Conservation (phyloP, 345 rosid species). For the Microthlaspi erraticum region DNA sequence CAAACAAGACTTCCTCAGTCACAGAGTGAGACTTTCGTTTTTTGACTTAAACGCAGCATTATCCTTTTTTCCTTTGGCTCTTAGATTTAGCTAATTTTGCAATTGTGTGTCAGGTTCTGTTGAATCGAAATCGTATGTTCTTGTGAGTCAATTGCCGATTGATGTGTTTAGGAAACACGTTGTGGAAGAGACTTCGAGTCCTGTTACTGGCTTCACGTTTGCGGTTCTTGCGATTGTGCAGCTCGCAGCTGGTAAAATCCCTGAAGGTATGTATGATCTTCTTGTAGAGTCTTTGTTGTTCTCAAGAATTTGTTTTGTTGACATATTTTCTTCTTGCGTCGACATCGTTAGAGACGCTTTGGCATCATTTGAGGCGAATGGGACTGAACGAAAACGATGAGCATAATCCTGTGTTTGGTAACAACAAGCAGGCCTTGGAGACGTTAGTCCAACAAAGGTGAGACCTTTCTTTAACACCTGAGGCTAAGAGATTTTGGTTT, state of each 20-base stretch:
- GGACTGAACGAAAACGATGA: conserved; percentile 70
- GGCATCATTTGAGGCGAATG: conserved; percentile 81
- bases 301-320: conserved; percentile 7
- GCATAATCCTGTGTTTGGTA: conserved; percentile 75
- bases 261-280: conserved; percentile 60
- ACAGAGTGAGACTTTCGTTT: conserved; percentile 60
- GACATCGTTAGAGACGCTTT: conserved; percentile 60
- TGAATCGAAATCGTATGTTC: conserved; percentile 80
- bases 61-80: no score
- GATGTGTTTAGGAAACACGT: conserved; percentile 66
- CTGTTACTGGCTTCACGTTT: conserved; percentile 75
- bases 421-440: conserved; percentile 77
- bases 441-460: conserved; percentile 86
- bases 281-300: background rate
- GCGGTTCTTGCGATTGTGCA: conserved; percentile 73
- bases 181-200: conserved; percentile 62
- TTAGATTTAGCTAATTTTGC: no score
- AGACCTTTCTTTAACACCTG: conserved; percentile 13
- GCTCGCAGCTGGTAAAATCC: conserved; percentile 82
- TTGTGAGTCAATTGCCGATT: conserved; percentile 71
- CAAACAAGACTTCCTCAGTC: conserved; percentile 62
- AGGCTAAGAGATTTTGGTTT: conserved; percentile 18
- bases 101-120: conserved; percentile 46
- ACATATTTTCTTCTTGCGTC: background rate
- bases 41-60: no score